Evolutionary conservation across 805 yeast species (phyloP).

Genomic region (Komagataella pseudopastoris): DNA sequence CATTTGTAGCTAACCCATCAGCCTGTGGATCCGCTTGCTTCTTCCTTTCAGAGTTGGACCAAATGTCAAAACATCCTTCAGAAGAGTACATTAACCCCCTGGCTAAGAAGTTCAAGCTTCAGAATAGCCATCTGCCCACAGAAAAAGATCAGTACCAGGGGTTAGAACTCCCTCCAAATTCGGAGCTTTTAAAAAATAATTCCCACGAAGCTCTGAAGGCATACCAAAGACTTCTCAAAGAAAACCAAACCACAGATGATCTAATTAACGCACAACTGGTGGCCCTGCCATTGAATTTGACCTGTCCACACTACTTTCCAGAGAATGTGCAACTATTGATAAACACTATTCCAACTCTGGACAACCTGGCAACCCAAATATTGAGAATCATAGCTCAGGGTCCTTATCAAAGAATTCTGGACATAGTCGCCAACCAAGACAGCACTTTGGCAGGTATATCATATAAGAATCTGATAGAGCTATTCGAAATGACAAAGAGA

Average conservation of each 20-base stretch:
- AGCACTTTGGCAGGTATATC: constrained; percentile 50
- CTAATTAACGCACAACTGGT: constrained; percentile 35
- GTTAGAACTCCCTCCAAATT: constrained; percentile 18
- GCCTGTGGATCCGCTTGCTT: neutral
- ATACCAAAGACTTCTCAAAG: constrained; percentile 3
- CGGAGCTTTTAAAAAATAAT: constrained; percentile 16
- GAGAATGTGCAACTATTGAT: constrained; percentile 51
- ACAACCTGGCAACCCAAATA: constrained; percentile 72
- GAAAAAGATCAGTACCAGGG: constrained; percentile 10
- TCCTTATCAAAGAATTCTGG: constrained; percentile 65
- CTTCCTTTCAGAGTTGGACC: constrained; percentile 6
- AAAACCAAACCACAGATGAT: constrained; percentile 8
- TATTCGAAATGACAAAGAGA: constrained; percentile 66
- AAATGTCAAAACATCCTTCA: constrained; percentile 4
- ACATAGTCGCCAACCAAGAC: constrained; percentile 51
- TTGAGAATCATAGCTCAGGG: constrained; percentile 58
- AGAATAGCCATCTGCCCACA: neutral
- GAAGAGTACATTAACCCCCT: constrained; percentile 1
- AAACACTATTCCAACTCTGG: constrained; percentile 63
- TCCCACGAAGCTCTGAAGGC: constrained; percentile 4
- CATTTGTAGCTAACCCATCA: neutral
- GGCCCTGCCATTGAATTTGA: constrained; percentile 43
- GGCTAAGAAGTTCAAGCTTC: constrained; percentile 3
- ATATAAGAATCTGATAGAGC: constrained; percentile 54
- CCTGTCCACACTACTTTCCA: constrained; percentile 42